Evolutionary conservation across 2,329 filamentous ascomycete species (phyloP).

Genomic region (Trichophyton benhamiae): DNA sequence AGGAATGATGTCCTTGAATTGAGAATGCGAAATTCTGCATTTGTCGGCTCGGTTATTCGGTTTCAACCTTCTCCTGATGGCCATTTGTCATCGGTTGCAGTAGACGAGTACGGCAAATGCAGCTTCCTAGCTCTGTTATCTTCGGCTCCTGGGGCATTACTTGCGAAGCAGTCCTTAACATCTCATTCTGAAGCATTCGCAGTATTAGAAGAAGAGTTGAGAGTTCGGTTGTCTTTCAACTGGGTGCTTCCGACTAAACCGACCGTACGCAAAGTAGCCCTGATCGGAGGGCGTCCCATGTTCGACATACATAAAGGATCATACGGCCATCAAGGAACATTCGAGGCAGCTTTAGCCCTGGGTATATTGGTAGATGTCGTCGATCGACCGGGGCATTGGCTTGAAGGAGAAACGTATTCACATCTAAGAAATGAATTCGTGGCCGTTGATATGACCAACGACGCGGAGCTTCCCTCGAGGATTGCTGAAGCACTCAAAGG

Average conservation of each 20-base stretch:
- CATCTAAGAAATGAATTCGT: conserved; percentile 24
- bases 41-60: neutral
- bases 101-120: neutral
- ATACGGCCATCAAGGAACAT: neutral
- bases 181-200: neutral
- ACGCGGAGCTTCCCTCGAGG: neutral
- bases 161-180: neutral
- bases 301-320: neutral
- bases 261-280: neutral
- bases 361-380: conserved; percentile 28
- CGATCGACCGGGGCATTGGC: conserved; percentile 30
- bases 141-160: neutral
- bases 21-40: conserved; percentile 1
- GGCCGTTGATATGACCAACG: conserved; percentile 1
- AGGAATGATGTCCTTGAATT: conserved; percentile 1
- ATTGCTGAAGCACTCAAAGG: conserved; percentile 2
- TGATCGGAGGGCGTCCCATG: neutral
- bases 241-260: neutral
- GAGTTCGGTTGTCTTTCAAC: neutral
- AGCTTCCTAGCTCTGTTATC: neutral
- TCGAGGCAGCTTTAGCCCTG: conserved; percentile 22
- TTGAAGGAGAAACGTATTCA: conserved; percentile 20
- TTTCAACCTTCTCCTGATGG: neutral
- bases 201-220: neutral
- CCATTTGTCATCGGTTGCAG: neutral